These are phyloP conservation scores for Rubroboletus pulcherrimus DNA, from an alignment of 768 basidiomycete genomes.

Conservation along the genomic window DNA sequence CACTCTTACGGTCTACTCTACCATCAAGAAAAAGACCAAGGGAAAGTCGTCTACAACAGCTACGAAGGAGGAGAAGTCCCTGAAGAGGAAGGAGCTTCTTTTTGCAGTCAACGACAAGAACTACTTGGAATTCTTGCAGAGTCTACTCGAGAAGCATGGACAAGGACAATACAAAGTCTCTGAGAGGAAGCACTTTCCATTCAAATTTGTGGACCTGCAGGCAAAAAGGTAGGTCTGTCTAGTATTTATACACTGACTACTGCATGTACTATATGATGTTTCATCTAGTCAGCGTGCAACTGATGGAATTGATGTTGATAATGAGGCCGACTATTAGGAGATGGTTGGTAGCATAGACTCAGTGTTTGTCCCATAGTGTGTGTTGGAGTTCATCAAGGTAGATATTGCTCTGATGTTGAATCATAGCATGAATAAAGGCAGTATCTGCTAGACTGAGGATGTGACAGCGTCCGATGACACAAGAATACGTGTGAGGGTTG, in stretches of 20 bases:
- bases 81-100: conserved; percentile 3
- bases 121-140: conserved; percentile 5
- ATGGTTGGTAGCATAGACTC: conserved; percentile 6
- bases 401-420: background rate
- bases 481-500: too few relatives aligned
- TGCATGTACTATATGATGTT: too few relatives aligned
- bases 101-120: background rate
- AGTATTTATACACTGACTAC: too few relatives aligned
- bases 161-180: conserved; percentile 5
- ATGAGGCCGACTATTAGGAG: conserved; percentile 9
- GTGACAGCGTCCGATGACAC: too few relatives aligned
- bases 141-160: conserved; percentile 10
- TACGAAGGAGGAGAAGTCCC: conserved; percentile 1
- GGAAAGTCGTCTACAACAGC: background rate
- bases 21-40: background rate
- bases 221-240: conserved; percentile 1
- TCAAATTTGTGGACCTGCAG: conserved; percentile 8
- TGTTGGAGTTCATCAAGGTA: conserved; percentile 3
- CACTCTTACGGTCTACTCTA: background rate
- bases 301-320: conserved; percentile 10
- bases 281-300: background rate
- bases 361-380: background rate
- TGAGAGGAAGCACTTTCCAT: conserved; percentile 21
- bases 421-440: too few relatives aligned
- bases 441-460: too few relatives aligned